A percentile compares a stretch with the other conserved stretches of the same genome.
These are phyloP conservation scores for Aotearoamyces nothofagi DNA, from an alignment of 2,329 filamentous ascomycete species.

Conservation along the genomic window DNA sequence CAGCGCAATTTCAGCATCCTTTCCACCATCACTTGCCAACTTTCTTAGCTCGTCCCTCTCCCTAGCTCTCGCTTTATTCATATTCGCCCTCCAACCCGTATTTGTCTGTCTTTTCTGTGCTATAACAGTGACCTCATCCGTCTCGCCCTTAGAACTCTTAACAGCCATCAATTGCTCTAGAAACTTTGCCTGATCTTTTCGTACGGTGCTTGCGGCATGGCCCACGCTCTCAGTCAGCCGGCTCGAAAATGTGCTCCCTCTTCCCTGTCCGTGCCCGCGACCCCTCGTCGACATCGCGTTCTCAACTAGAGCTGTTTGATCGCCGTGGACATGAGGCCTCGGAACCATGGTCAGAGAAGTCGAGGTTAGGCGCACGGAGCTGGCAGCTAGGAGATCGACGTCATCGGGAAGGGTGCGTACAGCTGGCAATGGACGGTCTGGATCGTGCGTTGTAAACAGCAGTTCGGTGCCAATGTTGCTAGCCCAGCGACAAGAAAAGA, in stretches of 20 bases:
- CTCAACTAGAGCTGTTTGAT: not conserved
- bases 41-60: conserved; percentile 8
- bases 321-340: not conserved
- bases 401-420: conserved; percentile 37
- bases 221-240: conserved; percentile 8
- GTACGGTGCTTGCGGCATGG: conserved; percentile 14
- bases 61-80: conserved; percentile 7
- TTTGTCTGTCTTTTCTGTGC: conserved; percentile 21
- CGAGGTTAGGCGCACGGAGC: conserved; percentile 43
- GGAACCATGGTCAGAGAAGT: not conserved
- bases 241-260: too few relatives aligned
- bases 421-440: conserved; percentile 24
- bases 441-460: conserved; percentile 44
- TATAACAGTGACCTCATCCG: conserved; percentile 48
- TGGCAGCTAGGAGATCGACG: conserved; percentile 59
- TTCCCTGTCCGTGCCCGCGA: conserved; percentile 1
- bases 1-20: conserved; percentile 1
- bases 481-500: conserved; percentile 71
- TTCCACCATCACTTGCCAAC: conserved; percentile 5
- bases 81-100: conserved; percentile 8
- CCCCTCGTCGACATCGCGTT: conserved; percentile 20
- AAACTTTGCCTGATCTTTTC: conserved; percentile 35
- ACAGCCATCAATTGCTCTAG: conserved; percentile 49
- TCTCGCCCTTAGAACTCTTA: conserved; percentile 49
- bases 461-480: conserved; percentile 74